Evolutionary conservation across 2,329 filamentous ascomycete genomes (phyloP).

Genomic region (Xylariaceae sp.): DNA sequence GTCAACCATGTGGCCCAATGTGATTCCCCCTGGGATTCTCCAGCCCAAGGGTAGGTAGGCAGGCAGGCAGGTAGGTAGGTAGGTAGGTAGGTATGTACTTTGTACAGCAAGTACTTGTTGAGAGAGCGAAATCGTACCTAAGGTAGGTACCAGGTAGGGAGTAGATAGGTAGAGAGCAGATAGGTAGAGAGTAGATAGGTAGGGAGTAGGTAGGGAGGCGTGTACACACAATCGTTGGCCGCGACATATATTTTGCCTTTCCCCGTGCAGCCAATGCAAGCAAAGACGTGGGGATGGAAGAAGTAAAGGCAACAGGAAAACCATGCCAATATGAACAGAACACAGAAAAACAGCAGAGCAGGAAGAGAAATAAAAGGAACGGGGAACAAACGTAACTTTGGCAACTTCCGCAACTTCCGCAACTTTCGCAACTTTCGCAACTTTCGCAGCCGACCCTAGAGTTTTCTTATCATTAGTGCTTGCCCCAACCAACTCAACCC

Average conservation of each 20-base stretch:
- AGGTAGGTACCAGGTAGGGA: constrained; percentile 18
- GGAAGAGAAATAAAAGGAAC: constrained; percentile 23
- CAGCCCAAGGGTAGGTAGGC: too few relatives aligned
- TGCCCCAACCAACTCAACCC: neutral
- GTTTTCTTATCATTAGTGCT: constrained; percentile 18
- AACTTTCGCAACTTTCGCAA: constrained; percentile 6
- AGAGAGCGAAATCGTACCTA: neutral
- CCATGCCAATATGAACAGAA: neutral
- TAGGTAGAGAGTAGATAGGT: constrained; percentile 17
- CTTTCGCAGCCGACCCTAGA: constrained; percentile 27
- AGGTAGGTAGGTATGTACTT: constrained; percentile 16
- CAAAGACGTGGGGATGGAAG: constrained; percentile 20
- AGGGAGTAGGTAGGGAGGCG: too few relatives aligned
- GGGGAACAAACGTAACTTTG: constrained; percentile 24
- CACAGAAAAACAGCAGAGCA: too few relatives aligned
- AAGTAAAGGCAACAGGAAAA: constrained; percentile 29
- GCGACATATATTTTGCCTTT: constrained; percentile 32
- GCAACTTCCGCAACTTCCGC: too few relatives aligned
- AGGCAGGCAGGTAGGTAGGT: too few relatives aligned
- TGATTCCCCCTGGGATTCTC: constrained; percentile 17
- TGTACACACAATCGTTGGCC: too few relatives aligned
- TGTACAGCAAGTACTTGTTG: constrained; percentile 16
- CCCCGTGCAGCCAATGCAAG: constrained; percentile 26
- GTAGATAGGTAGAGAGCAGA: constrained; percentile 8
- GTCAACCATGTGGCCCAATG: constrained; percentile 30